Evolutionary conservation across 345 rosid genomes (phyloP), one percentile per base, ranked within the genome.

Genomic region (Physaria fendleri): DNA sequence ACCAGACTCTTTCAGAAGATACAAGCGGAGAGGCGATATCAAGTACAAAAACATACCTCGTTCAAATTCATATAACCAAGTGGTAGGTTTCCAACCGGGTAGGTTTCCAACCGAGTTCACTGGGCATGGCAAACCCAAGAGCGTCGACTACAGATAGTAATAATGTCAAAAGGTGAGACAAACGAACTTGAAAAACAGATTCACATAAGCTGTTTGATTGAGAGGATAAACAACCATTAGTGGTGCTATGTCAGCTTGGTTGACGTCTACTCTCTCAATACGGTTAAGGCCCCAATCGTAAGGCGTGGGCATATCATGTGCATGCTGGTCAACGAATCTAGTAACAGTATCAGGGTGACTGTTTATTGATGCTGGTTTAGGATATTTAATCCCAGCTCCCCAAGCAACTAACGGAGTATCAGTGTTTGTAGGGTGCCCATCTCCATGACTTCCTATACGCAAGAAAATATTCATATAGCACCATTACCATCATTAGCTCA

Each of bases 401-500:
- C 98, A 92, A 52, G 79, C 96, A 61, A 92, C 95, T 53, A 92
- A 87, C 61, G 98, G 96, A 64, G 98, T 88, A 69, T 91, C 98
- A 56, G 95, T 91, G 66, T 84, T 84, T 51, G 96, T 59, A 59
- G 90, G 96, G 74, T 91, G 96, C 44, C 98, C 98, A 71, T 88
- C 98, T 43, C 96, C 98, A 72, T 91, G 98, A 65, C 98, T 91
- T 65, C 98, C 98, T 83, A 32, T 8, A 32, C 8, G 18, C 28
- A 34, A 52, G 12, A 51, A 4, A 12, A 14, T 18, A 48, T 14
- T 8, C 32, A 34, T 5, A 21, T 35, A 52, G 57, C 21, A 58
- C 49, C 46, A 54, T 42, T 30, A 42, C 75, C 68, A 75, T 45
- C 50, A 56, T 59, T 33, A 21, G 14, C 28, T 24, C 45, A 43